Evolutionary conservation across 1,139 yeast species (phyloP).

Genomic region (Hemisphaericaspora xylanilytica): DNA sequence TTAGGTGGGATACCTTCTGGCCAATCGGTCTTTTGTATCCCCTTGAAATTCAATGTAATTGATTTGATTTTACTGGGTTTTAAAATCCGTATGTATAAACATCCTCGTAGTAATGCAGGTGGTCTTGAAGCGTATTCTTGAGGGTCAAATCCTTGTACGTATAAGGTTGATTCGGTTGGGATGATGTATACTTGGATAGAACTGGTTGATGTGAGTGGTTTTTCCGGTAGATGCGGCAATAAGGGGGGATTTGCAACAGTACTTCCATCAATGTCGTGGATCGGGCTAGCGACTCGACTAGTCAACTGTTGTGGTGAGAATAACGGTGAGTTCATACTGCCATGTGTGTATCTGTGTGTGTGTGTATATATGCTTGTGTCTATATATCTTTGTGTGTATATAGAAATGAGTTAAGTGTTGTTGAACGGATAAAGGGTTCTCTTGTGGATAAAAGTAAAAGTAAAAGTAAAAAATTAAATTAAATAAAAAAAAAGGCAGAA

Average conservation of each 20-base stretch:
- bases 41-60: conserved; percentile 66
- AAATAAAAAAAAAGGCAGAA: not conserved
- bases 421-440: too few relatives aligned
- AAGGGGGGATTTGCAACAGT: conserved; percentile 7
- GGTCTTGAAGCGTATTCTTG: conserved; percentile 67
- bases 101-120: conserved; percentile 83
- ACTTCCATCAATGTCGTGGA: not conserved
- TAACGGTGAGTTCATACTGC: conserved; percentile 12
- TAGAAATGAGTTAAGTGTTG: too few relatives aligned
- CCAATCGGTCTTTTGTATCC: conserved; percentile 87
- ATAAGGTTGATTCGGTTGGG: conserved; percentile 77
- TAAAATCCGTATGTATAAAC: conserved; percentile 64
- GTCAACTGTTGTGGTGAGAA: conserved; percentile 15
- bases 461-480: not conserved
- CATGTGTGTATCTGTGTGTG: not conserved
- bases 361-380: not conserved
- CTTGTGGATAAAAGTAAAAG: not conserved
- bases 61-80: conserved; percentile 76
- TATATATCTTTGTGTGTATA: too few relatives aligned
- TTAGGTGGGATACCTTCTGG: conserved; percentile 98
- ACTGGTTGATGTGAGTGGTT: conserved; percentile 46
- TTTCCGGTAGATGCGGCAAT: conserved; percentile 48
- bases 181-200: conserved; percentile 53
- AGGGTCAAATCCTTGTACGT: conserved; percentile 76
- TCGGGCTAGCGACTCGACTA: conserved; percentile 3